These are phyloP conservation scores for Caryocar brasiliense DNA, from an alignment of 441 rosid genomes.

Conservation along the genomic window DNA sequence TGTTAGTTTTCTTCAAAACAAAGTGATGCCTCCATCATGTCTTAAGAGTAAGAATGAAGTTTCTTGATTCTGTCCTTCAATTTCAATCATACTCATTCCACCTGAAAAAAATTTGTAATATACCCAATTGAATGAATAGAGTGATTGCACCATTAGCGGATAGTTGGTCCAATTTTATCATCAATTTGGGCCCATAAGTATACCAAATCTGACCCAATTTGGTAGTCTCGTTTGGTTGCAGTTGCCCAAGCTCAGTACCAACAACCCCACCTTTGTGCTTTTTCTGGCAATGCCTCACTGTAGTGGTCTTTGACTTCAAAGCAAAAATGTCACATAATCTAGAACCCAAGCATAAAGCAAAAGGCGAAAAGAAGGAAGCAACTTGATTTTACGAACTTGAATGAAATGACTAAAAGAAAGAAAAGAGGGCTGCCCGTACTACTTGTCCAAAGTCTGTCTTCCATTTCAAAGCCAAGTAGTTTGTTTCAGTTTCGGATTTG, in stretches of 20 bases:
- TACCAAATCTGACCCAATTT: no score
- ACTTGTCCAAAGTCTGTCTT: constrained; percentile 6
- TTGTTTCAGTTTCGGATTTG: constrained; percentile 2
- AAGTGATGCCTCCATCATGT: constrained; percentile 19
- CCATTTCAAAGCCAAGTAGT: constrained; percentile 10
- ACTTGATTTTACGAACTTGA: constrained; percentile 18
- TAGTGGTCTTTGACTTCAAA: constrained; percentile 15
- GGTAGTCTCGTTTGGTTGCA: no score
- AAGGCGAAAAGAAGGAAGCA: constrained; percentile 20
- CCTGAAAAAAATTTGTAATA: not conserved
- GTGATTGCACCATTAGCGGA: not conserved
- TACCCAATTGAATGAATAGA: no score
- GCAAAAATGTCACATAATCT: not conserved
- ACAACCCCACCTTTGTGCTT: no score
- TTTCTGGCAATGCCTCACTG: not conserved
- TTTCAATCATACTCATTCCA: not conserved
- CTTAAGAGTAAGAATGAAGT: constrained; percentile 8
- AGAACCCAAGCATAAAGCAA: constrained; percentile 16
- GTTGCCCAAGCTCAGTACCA: no score
- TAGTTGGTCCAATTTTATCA: not conserved
- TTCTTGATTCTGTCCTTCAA: constrained; percentile 11
- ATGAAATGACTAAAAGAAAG: constrained; percentile 11
- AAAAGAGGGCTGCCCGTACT: constrained; percentile 6
- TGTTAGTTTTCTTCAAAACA: constrained; percentile 14
- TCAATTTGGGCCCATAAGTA: not conserved